These are phyloP conservation scores for Leonotis leonurus DNA, from an alignment of 257 asterid genomes.

Conservation along the genomic window DNA sequence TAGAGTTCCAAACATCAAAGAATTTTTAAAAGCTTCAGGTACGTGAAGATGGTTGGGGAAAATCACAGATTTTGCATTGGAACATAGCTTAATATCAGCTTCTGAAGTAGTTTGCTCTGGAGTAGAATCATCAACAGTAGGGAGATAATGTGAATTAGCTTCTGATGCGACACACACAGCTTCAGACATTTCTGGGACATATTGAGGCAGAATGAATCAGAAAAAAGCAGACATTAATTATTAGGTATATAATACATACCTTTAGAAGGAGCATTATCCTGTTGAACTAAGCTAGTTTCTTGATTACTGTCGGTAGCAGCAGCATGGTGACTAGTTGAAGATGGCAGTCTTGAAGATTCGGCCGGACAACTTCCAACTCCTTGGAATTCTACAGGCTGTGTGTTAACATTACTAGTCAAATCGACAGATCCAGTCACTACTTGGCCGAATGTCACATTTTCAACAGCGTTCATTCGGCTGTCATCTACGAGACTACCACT, in stretches of 20 bases:
- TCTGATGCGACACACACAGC: slow-evolving; percentile 17
- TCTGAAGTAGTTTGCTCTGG: slow-evolving; percentile 22
- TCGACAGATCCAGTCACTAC: slow-evolving; percentile 23
- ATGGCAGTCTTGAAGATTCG: slow-evolving; percentile 19
- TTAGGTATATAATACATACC: slow-evolving; percentile 27
- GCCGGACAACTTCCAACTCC: slow-evolving; percentile 23
- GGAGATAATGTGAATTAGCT: slow-evolving; percentile 19
- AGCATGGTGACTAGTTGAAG: slow-evolving; percentile 21
- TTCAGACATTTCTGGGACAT: slow-evolving; percentile 31
- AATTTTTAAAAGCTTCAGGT: slow-evolving; percentile 37
- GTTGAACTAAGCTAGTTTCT: slow-evolving; percentile 25
- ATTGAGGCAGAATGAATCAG: not conserved
- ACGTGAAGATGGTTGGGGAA: slow-evolving; percentile 53
- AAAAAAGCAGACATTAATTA: not conserved
- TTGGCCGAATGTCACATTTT: slow-evolving; percentile 12
- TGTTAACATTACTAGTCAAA: slow-evolving; percentile 7
- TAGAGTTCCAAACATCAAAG: slow-evolving; percentile 54
- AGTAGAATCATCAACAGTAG: slow-evolving; percentile 19
- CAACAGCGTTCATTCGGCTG: slow-evolving; percentile 19
- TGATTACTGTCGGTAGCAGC: slow-evolving; percentile 17
- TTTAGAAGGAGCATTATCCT: slow-evolving; percentile 22
- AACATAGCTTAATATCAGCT: slow-evolving; percentile 33
- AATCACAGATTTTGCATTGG: slow-evolving; percentile 36
- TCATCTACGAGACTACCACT: slow-evolving; percentile 10
- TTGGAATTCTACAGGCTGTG: slow-evolving; percentile 13